These are phyloP conservation scores for Pseudocercospora cruenta DNA, from an alignment of 2,329 filamentous ascomycete genomes.

Conservation along the genomic window DNA sequence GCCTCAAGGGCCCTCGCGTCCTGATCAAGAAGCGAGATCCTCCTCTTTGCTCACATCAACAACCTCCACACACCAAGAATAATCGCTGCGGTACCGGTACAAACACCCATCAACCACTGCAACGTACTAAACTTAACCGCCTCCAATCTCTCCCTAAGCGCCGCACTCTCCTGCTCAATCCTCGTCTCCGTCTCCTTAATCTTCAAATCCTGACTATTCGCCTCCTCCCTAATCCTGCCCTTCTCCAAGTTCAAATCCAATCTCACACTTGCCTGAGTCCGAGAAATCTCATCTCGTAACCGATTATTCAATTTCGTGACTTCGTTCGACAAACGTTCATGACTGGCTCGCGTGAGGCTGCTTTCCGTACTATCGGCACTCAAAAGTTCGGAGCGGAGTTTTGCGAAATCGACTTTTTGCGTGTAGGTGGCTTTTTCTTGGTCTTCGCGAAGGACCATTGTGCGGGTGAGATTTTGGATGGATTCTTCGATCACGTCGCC, in stretches of 20 bases:
- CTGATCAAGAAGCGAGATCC: neutral
- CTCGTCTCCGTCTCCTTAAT: constrained; percentile 98
- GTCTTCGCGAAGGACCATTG: constrained; percentile 97
- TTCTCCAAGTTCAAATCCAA: constrained; percentile 96
- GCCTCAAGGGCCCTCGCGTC: too few species aligned
- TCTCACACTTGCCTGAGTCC: constrained; percentile 89
- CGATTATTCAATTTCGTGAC: constrained; percentile 89
- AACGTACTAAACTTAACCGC: constrained; percentile 97
- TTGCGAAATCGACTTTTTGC: constrained; percentile 96
- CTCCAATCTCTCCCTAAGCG: constrained; percentile 86
- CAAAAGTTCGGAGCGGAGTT: constrained; percentile 90
- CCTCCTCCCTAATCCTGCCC: constrained; percentile 92
- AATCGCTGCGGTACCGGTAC: constrained; percentile 66
- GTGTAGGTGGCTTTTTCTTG: constrained; percentile 76
- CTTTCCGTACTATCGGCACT: constrained; percentile 90
- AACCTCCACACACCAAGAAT: constrained; percentile 70
- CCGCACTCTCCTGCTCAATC: constrained; percentile 96
- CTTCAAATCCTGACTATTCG: constrained; percentile 93
- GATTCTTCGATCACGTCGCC: constrained; percentile 97
- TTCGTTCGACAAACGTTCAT: constrained; percentile 92
- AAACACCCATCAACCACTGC: constrained; percentile 91
- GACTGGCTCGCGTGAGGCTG: constrained; percentile 81
- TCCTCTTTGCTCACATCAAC: constrained; percentile 56
- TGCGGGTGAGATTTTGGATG: constrained; percentile 95
- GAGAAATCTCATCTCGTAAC: constrained; percentile 87